Conservation (phyloP, 768 basidiomycete species). For the Leccinum pellstonianum region DNA sequence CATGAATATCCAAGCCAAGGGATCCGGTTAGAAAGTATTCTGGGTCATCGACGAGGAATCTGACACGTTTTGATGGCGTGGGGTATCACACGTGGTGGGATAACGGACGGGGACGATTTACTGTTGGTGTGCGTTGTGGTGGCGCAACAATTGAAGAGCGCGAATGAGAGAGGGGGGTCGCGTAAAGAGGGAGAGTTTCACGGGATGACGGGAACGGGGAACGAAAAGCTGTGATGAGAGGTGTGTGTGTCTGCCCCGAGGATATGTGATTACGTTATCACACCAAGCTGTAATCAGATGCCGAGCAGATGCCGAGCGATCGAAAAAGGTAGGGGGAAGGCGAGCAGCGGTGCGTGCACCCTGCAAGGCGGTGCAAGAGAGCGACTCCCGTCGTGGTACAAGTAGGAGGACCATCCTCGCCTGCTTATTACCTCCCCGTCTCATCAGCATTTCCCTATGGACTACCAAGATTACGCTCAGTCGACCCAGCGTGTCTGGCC, state of each 20-base stretch:
- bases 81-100: slow-evolving; percentile 15
- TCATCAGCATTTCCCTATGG: slow-evolving; percentile 13
- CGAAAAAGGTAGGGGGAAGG: slow-evolving; percentile 3
- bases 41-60: slow-evolving; percentile 4
- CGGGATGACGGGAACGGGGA: slow-evolving; percentile 5
- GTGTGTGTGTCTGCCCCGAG: not conserved
- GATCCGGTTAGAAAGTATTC: not conserved
- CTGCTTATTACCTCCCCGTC: not conserved
- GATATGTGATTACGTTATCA: slow-evolving; percentile 13
- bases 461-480: slow-evolving; percentile 32
- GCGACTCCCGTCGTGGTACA: slow-evolving; percentile 11
- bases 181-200: not conserved
- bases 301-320: slow-evolving; percentile 5
- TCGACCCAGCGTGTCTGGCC: slow-evolving; percentile 24
- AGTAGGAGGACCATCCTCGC: slow-evolving; percentile 2
- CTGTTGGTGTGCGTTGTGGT: not conserved
- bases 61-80: slow-evolving; percentile 28
- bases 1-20: not conserved
- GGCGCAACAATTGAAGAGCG: slow-evolving; percentile 3
- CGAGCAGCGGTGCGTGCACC: slow-evolving; percentile 4
- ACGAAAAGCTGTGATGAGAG: not conserved
- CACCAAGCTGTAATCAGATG: slow-evolving; percentile 22
- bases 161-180: not conserved
- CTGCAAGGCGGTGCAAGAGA: slow-evolving; percentile 17
- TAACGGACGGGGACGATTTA: not conserved